Percentiles rank a stretch among this genome's conserved stretches.
Evolutionary conservation across 805 yeast species (phyloP).

Genomic region (Pichia nanzhaoensis): DNA sequence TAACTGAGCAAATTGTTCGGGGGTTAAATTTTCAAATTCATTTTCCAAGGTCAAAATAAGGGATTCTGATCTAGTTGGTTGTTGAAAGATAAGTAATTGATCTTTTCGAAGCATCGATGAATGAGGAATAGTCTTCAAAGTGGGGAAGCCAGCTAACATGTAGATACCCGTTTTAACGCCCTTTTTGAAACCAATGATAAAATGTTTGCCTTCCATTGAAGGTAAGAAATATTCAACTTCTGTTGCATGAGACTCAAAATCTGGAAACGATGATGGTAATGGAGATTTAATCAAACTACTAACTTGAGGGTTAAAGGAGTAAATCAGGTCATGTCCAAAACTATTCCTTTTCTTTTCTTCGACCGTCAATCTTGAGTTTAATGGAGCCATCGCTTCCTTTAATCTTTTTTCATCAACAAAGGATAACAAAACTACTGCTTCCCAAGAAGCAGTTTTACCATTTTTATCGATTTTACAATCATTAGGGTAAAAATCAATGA

Average conservation of each 20-base stretch:
- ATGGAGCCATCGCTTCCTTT: slow-evolving; percentile 63
- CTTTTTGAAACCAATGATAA: slow-evolving; percentile 51
- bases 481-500: slow-evolving; percentile 82
- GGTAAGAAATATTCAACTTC: slow-evolving; percentile 55
- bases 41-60: slow-evolving; percentile 60
- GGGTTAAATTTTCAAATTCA: slow-evolving; percentile 45
- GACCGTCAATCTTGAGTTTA: slow-evolving; percentile 51
- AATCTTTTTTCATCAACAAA: slow-evolving; percentile 84
- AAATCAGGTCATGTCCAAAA: slow-evolving; percentile 63
- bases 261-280: slow-evolving; percentile 66
- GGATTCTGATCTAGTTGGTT: slow-evolving; percentile 78
- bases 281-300: slow-evolving; percentile 67
- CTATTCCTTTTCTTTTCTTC: slow-evolving; percentile 72
- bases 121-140: slow-evolving; percentile 65
- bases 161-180: slow-evolving; percentile 68
- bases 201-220: slow-evolving; percentile 32
- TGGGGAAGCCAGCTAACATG: slow-evolving; percentile 85
- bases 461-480: slow-evolving; percentile 85
- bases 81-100: slow-evolving; percentile 73
- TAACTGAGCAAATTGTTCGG: slow-evolving; percentile 60
- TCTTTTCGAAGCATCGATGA: slow-evolving; percentile 46
- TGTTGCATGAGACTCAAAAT: slow-evolving; percentile 71
- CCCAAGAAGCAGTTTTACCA: slow-evolving; percentile 96
- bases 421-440: slow-evolving; percentile 87
- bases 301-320: slow-evolving; percentile 70